phyloP scores from a whole-genome alignment of 192 early-diverging fungal species.

The Coemansia sp. region DNA sequence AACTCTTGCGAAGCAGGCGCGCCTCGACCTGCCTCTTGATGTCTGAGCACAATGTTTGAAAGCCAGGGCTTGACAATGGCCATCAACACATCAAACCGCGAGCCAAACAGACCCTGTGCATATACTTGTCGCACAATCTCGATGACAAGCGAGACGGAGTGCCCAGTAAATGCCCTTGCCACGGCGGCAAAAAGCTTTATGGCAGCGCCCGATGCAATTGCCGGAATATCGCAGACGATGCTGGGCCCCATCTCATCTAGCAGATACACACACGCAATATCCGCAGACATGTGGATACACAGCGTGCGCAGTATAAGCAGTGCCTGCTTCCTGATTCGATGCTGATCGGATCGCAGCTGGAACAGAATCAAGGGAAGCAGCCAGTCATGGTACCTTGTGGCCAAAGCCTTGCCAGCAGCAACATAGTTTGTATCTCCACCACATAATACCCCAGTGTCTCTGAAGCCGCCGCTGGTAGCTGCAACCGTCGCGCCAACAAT shows the following conservation, averaged over 20 bases:
- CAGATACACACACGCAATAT: slow-evolving; percentile 4
- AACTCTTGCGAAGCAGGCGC: no score
- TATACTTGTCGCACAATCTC: slow-evolving; percentile 43
- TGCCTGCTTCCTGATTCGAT: slow-evolving; percentile 30
- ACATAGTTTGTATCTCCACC: background rate
- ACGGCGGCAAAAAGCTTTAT: slow-evolving; percentile 11
- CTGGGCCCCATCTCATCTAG: slow-evolving; percentile 40
- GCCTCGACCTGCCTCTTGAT: background rate
- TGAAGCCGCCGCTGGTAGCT: background rate
- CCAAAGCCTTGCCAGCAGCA: slow-evolving; percentile 5
- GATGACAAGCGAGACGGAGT: slow-evolving; percentile 17
- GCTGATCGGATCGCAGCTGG: slow-evolving; percentile 30
- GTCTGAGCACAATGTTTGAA: slow-evolving; percentile 20
- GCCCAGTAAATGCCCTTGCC: slow-evolving; percentile 22
- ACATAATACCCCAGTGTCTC: background rate
- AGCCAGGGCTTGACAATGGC: slow-evolving; percentile 32
- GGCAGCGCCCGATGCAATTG: slow-evolving; percentile 26
- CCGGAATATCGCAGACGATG: slow-evolving; percentile 40
- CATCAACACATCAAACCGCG: slow-evolving; percentile 10
- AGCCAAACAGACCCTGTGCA: slow-evolving; percentile 9
- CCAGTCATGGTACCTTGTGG: slow-evolving; percentile 14
- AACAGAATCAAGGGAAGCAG: slow-evolving; percentile 35
- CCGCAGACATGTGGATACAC: slow-evolving; percentile 19
- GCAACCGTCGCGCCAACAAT: background rate
- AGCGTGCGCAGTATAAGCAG: slow-evolving; percentile 31